Evolutionary conservation across 176 grass and related monocot genomes (phyloP).

Genomic region (Eragrostis nindensis): DNA sequence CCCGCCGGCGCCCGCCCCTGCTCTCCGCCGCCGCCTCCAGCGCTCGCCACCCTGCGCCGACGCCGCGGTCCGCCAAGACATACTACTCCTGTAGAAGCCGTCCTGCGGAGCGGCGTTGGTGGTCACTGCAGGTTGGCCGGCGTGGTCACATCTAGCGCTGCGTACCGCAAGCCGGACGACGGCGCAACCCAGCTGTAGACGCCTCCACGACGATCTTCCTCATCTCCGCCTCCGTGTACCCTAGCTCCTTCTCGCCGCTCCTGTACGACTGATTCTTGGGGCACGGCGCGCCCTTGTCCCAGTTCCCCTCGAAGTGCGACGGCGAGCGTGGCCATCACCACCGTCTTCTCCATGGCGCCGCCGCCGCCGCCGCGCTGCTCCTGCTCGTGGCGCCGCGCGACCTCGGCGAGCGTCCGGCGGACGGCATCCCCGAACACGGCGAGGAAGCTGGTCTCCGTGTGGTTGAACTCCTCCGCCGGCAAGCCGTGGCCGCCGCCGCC

Average conservation of each 20-base stretch:
- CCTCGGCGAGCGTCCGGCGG: constrained; percentile 51
- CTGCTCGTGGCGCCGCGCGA: constrained; percentile 28
- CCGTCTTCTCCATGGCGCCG: constrained; percentile 15
- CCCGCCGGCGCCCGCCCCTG: too few relatives aligned
- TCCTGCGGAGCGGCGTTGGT: too few relatives aligned
- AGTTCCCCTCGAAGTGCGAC: constrained; percentile 86
- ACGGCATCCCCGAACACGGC: constrained; percentile 63
- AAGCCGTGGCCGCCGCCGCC: constrained; percentile 68
- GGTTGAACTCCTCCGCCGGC: constrained; percentile 56
- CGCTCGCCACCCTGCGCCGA: too few relatives aligned
- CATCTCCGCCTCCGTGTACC: constrained; percentile 70
- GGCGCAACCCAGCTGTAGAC: background rate
- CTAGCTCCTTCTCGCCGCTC: constrained; percentile 52
- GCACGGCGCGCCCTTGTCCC: constrained; percentile 86
- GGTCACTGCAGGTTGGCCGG: constrained; percentile 63
- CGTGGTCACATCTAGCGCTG: constrained; percentile 66
- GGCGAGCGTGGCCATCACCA: constrained; percentile 71
- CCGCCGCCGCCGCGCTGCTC: too few relatives aligned
- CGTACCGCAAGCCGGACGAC: constrained; percentile 41
- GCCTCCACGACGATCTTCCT: constrained; percentile 52
- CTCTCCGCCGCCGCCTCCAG: too few relatives aligned
- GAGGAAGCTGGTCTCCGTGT: constrained; percentile 83
- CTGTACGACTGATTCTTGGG: constrained; percentile 61
- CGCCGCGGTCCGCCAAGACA: too few relatives aligned
- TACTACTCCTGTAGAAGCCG: too few relatives aligned